These are phyloP conservation scores for Yueomyces sp. DNA, from an alignment of 805 yeast genomes.

Conservation along the genomic window DNA sequence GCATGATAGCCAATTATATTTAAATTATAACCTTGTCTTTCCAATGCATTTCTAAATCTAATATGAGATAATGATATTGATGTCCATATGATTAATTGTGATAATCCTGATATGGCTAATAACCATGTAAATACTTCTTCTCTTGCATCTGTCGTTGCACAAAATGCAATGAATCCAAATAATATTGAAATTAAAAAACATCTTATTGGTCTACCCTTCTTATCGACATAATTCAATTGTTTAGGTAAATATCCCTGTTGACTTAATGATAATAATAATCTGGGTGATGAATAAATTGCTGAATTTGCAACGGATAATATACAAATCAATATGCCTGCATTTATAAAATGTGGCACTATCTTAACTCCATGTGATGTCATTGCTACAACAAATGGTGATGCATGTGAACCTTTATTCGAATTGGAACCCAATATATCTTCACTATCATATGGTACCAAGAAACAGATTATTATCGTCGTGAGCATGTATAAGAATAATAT, in stretches of 20 bases:
- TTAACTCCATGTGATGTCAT: constrained; percentile 31
- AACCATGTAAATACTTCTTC: constrained; percentile 59
- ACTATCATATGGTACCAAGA: constrained; percentile 58
- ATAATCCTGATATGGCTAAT: constrained; percentile 62
- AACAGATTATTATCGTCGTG: constrained; percentile 43
- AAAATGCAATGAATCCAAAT: constrained; percentile 46
- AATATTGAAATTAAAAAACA: constrained; percentile 30
- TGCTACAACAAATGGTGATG: constrained; percentile 40
- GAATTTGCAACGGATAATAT: constrained; percentile 51
- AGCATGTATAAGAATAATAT: constrained; percentile 44
- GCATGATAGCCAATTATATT: constrained; percentile 31
- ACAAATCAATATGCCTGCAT: constrained; percentile 45
- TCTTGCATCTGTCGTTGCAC: constrained; percentile 46
- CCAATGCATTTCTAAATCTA: constrained; percentile 46
- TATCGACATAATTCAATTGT: constrained; percentile 34
- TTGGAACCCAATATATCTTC: constrained; percentile 33
- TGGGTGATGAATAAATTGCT: constrained; percentile 44
- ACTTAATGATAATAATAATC: constrained; percentile 40
- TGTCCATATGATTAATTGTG: constrained; percentile 73
- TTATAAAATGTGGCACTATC: constrained; percentile 36
- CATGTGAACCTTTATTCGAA: constrained; percentile 32
- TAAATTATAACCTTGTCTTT: constrained; percentile 32
- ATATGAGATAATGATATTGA: constrained; percentile 57
- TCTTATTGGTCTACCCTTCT: constrained; percentile 40
- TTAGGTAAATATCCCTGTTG: constrained; percentile 40